Conservation (phyloP, 352 stramenopile genomes). For the Phytophthora nicotianae region DNA sequence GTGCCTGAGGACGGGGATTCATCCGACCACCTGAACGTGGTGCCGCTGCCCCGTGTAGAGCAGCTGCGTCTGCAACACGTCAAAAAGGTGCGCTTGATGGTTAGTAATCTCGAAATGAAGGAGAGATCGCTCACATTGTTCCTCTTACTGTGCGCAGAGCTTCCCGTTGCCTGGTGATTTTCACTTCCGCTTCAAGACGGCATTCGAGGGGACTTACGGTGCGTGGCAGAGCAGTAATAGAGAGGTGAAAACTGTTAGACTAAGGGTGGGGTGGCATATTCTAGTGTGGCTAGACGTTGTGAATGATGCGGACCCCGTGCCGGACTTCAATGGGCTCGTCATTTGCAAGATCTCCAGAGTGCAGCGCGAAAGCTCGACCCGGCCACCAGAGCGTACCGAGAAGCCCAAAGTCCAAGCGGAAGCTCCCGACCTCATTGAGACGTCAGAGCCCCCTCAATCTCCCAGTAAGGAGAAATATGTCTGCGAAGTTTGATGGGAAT, state of each 20-base stretch:
- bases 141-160: constrained; percentile 41
- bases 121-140: constrained; percentile 16
- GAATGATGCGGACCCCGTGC: constrained; percentile 71
- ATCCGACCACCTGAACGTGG: constrained; percentile 86
- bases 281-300: constrained; percentile 84
- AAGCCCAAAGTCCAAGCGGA: constrained; percentile 34
- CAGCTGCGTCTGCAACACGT: constrained; percentile 76
- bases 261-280: neutral
- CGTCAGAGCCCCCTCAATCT: constrained; percentile 42
- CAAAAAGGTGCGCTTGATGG: constrained; percentile 61
- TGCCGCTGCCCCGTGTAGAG: constrained; percentile 79
- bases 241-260: constrained; percentile 21
- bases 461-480: constrained; percentile 18
- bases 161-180: constrained; percentile 83
- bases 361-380: constrained; percentile 50
- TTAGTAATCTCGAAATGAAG: neutral
- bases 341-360: constrained; percentile 84
- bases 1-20: constrained; percentile 86
- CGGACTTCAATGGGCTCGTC: constrained; percentile 81
- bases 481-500: neutral
- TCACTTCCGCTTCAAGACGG: constrained; percentile 88
- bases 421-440: constrained; percentile 79
- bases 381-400: constrained; percentile 44
- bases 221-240: neutral
- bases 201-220: constrained; percentile 88